Evolutionary conservation across 2,329 filamentous ascomycete species (phyloP).

Genomic region (Stenocarpella maydis): DNA sequence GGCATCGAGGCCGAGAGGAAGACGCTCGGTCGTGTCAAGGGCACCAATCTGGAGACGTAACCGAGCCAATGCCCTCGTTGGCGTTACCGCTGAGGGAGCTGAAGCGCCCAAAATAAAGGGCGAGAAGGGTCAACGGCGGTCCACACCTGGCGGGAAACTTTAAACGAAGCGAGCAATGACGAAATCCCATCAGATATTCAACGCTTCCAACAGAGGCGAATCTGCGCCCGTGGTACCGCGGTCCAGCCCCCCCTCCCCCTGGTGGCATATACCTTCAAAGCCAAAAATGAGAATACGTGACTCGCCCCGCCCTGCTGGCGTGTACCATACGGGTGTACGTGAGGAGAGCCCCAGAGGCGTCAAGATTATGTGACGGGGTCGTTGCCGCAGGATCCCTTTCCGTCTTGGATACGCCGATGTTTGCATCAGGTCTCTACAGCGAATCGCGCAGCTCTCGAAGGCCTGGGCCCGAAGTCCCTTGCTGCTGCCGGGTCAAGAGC

Average conservation of each 20-base stretch:
- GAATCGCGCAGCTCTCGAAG: background rate
- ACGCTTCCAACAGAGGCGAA: slow-evolving; percentile 5
- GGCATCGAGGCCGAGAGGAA: background rate
- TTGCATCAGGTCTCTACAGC: background rate
- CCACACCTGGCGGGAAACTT: slow-evolving; percentile 5
- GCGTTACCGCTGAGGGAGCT: slow-evolving; percentile 4
- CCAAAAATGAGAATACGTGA: background rate
- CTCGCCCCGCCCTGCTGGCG: background rate
- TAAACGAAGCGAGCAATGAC: slow-evolving; percentile 5
- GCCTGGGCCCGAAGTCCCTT: background rate
- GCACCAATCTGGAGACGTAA: background rate
- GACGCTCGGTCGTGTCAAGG: background rate
- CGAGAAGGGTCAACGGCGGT: slow-evolving; percentile 11
- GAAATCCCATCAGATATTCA: slow-evolving; percentile 18
- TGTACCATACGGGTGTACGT: background rate
- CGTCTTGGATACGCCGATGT: background rate
- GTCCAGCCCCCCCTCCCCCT: background rate
- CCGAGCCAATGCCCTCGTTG: slow-evolving; percentile 5
- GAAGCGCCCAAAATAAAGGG: slow-evolving; percentile 12
- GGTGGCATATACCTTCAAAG: background rate
- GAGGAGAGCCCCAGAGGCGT: background rate
- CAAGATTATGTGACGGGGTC: background rate
- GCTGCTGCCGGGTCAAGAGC: background rate
- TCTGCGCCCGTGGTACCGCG: background rate
- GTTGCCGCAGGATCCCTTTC: background rate